Base-by-base conservation (phyloP, 768 basidiomycete genomes). In the Boletus sensibilis region DNA sequence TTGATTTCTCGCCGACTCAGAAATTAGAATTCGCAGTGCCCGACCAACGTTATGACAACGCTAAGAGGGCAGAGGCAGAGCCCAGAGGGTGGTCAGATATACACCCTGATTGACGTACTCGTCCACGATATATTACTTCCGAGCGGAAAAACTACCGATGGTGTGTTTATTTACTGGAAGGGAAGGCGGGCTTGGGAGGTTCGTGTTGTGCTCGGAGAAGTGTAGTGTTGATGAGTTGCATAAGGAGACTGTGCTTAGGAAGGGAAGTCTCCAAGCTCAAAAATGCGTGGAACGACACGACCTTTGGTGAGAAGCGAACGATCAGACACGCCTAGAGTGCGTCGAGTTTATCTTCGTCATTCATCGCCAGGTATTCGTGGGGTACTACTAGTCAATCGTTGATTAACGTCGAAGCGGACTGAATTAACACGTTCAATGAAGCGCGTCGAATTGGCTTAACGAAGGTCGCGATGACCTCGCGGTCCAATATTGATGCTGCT, bases 171-270 rank as follows among this genome's bases (percentile, higher is more conserved):
- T 55, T 18, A 51, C 64, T 2, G 64, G 64, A 33, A 55, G 64
- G 16, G 64, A 65, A 21, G 64, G 64, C 2, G 64, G 64, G 23
- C 42, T 65, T 9, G 64, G 64, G 27, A 35, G 64, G 43, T 65
- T 65, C 44, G 64, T 65, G 34, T 35, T 65, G 37, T 65, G 64
- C 46, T 65, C 64, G 39, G 64, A 65, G 52, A 63, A 20, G 12
- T 65, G 64, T 31, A 11, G 4, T 1, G 31, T 33, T 14, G 57
- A 51, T 11, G 64, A 65, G 37, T 33, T 65, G 13, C 64, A 63
- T 21, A 65, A 65, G 44, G 64, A 65, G 55, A 55, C 39, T 2
- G 64, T 65, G 18, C 13, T 65, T 23, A 57, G 64, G 39, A 62
- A n/a, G n/a, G n/a, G n/a, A n/a, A n/a, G n/a, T n/a, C n/a, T n/a